Conservation (phyloP, 495 filamentous ascomycete genomes). For the Lasiosphaeria ovina region DNA sequence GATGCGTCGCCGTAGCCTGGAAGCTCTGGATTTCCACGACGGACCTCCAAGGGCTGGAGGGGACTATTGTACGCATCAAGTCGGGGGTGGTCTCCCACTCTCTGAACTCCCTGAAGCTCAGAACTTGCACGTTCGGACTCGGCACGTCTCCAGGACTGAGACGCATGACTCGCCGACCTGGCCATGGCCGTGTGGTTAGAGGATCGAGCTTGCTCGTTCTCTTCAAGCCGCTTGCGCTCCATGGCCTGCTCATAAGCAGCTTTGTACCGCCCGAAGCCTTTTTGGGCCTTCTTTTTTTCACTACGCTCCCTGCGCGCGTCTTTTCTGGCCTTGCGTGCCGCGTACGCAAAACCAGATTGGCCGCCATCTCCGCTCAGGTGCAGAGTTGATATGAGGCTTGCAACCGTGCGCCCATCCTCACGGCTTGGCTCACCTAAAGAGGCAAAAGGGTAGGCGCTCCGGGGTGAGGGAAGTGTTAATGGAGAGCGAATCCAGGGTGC, state of each 20-base stretch:
- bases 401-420: too few species aligned
- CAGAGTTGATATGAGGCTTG: too few species aligned
- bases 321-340: slow-evolving; percentile 22
- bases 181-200: slow-evolving; percentile 5
- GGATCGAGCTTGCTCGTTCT: slow-evolving; percentile 10
- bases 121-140: slow-evolving; percentile 7
- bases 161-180: slow-evolving; percentile 9
- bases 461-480: too few species aligned
- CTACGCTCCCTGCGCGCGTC: slow-evolving; percentile 20
- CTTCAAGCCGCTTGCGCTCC: slow-evolving; percentile 25
- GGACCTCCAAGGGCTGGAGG: background rate
- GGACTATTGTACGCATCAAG: slow-evolving; percentile 5
- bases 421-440: too few species aligned
- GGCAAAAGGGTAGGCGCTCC: too few species aligned
- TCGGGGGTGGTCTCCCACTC: slow-evolving; percentile 1
- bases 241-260: slow-evolving; percentile 36
- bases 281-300: slow-evolving; percentile 10
- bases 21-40: slow-evolving; percentile 1
- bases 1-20: slow-evolving; percentile 1
- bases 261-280: slow-evolving; percentile 40
- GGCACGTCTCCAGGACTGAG: slow-evolving; percentile 10
- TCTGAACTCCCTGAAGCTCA: background rate
- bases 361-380: background rate
- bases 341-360: background rate
- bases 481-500: too few species aligned